Base-by-base conservation (phyloP, 1,139 yeast species). In the Schwanniomyces etchellsii region DNA sequence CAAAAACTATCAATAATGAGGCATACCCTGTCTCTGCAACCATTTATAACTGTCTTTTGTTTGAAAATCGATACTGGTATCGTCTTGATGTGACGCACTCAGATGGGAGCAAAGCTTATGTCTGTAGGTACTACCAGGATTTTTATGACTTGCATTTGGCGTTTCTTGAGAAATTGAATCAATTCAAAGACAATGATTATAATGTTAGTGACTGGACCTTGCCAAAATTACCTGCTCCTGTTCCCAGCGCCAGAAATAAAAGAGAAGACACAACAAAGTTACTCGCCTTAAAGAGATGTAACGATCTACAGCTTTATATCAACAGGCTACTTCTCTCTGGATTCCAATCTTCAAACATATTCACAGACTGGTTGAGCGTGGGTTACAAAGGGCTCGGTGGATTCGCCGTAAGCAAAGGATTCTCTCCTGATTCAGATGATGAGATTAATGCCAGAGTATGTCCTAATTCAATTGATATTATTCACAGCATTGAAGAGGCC, bases 201-300 rank as follows among this genome's bases (percentile, higher is more conserved):
- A 12, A 10, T 10, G 6, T 16, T 7, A 21, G 20, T 2, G 27
- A 26, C n/a, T 37, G 56, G 23, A 48, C 42, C 28, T 46, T 64
- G 14, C 72, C 73, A 5, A 64, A 57, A 39, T 46, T 66, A 25
- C 74, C 72, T 1, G 68, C 63, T 36, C 73, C 71, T 3, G 58
- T 66, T 9, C 65, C 65, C 5, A 33, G 47, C 15, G 35, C 29
- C 11, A 18, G n/a, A 11, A 6, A 11, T 4, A 16, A 16, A 21
- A 24, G 31, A 10, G 14, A 27, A 5, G 27, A 26, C n/a, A 28
- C 28, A 6, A 17, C 35, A 31, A 28, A 25, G 5, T 23, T 5
- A 16, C 21, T 18, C 11, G 36, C 53, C 16, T 41, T 45, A 22
- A 38, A 43, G 10, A 40, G 70, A 12, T 60, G 68, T 35, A 43